Evolutionary conservation across 352 stramenopile genomes (phyloP).

Genomic region (Phytophthora litchii): DNA sequence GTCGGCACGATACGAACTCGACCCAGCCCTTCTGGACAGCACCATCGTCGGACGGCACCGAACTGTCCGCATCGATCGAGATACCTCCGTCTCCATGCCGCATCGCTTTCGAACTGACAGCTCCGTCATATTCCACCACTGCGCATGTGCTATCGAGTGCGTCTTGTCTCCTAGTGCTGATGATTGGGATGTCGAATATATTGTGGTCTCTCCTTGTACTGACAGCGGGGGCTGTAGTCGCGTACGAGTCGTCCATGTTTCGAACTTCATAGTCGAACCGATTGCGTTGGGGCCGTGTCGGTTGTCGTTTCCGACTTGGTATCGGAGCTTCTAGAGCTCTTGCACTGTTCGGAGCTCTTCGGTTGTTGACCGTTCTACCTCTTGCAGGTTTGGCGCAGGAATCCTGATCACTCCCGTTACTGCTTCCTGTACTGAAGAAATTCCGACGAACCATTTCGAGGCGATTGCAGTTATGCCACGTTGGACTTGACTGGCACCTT

Average conservation of each 20-base stretch:
- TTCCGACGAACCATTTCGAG: slow-evolving; percentile 24
- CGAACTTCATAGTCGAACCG: slow-evolving; percentile 16
- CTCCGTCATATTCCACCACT: slow-evolving; percentile 38
- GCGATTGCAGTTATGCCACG: slow-evolving; percentile 13
- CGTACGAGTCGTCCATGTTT: slow-evolving; percentile 30
- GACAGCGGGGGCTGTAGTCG: slow-evolving; percentile 20
- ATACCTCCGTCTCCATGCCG: slow-evolving; percentile 1
- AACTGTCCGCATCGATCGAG: slow-evolving; percentile 19
- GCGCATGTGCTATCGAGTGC: slow-evolving; percentile 36
- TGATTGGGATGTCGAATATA: slow-evolving; percentile 26
- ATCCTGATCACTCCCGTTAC: slow-evolving; percentile 10
- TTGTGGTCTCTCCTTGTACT: slow-evolving; percentile 27
- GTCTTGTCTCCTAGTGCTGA: slow-evolving; percentile 16
- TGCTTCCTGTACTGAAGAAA: slow-evolving; percentile 9
- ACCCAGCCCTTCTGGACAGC: slow-evolving; percentile 8
- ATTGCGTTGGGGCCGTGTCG: slow-evolving; percentile 5
- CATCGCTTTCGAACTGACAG: slow-evolving; percentile 20
- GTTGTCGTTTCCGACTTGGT: slow-evolving; percentile 12
- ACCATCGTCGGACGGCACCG: slow-evolving; percentile 14
- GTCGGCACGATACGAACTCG: slow-evolving; percentile 24
- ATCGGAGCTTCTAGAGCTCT: slow-evolving; percentile 11
- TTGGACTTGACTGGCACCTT: slow-evolving; percentile 5
- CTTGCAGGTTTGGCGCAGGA: slow-evolving; percentile 7
- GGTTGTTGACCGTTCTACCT: slow-evolving; percentile 13
- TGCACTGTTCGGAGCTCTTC: slow-evolving; percentile 15